These are phyloP conservation scores for Candolleomyces efflorescens DNA, from an alignment of 768 basidiomycete species.

Conservation along the genomic window DNA sequence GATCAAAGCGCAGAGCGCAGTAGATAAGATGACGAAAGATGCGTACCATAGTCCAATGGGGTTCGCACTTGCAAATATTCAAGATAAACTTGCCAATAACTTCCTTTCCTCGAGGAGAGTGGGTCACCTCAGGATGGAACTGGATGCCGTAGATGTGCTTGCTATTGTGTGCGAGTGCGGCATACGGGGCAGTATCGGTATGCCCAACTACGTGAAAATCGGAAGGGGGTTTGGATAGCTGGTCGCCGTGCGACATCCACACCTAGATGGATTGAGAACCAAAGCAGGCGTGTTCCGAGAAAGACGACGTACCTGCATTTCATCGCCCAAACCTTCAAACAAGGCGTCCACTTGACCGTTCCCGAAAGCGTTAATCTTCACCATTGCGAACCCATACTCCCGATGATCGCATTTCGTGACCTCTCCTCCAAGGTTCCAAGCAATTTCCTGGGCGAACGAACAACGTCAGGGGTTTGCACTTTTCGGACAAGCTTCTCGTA, in stretches of 20 bases:
- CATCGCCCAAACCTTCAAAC: constrained; percentile 83
- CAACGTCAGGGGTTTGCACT: background rate
- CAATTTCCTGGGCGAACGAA: constrained; percentile 69
- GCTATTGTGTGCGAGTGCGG: constrained; percentile 86
- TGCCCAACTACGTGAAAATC: constrained; percentile 86
- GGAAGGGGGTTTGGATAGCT: constrained; percentile 74
- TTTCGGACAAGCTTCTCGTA: background rate
- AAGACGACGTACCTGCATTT: constrained; percentile 66
- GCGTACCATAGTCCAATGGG: constrained; percentile 91
- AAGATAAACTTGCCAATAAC: constrained; percentile 83
- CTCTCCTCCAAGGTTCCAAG: constrained; percentile 79
- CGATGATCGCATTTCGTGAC: constrained; percentile 86
- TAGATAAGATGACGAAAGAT: constrained; percentile 5
- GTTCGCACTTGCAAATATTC: constrained; percentile 75
- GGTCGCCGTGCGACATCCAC: constrained; percentile 99
- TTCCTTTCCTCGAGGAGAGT: constrained; percentile 85
- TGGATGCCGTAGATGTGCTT: constrained; percentile 95
- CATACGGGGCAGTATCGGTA: constrained; percentile 85
- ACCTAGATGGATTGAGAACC: constrained; percentile 50
- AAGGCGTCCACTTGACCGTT: constrained; percentile 59
- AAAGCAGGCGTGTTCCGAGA: background rate
- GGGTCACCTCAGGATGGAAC: constrained; percentile 98
- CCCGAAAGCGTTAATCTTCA: constrained; percentile 67
- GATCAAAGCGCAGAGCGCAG: no score
- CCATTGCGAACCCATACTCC: constrained; percentile 90